phyloP scores from a whole-genome alignment of 345 rosid species.

The Cardamine resedifolia region DNA sequence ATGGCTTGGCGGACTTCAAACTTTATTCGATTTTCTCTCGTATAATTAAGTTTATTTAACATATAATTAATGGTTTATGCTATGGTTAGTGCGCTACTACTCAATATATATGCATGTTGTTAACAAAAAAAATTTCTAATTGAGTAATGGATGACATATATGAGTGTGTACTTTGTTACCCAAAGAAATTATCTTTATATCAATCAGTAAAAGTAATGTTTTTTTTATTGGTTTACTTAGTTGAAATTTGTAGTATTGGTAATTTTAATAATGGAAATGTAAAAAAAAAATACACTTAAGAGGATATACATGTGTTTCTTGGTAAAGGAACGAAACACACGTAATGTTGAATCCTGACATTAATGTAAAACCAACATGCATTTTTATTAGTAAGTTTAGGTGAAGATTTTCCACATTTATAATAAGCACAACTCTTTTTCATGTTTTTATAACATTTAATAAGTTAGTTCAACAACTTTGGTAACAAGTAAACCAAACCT shows the following conservation, averaged over 20 bases:
- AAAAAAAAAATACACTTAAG: background rate
- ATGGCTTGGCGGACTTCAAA: background rate
- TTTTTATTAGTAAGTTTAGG: conserved; percentile 20
- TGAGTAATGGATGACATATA: too few relatives aligned
- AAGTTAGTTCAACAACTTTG: conserved; percentile 43
- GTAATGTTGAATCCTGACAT: conserved; percentile 23
- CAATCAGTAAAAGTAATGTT: too few relatives aligned
- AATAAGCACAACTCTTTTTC: conserved; percentile 27
- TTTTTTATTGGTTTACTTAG: background rate
- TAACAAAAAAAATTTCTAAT: too few relatives aligned
- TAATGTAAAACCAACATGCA: conserved; percentile 29
- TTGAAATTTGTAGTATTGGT: background rate
- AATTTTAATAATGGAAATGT: background rate
- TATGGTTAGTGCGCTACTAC: too few relatives aligned
- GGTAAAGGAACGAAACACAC: conserved; percentile 30
- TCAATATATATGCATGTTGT: too few relatives aligned
- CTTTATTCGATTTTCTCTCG: background rate
- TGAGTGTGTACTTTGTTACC: too few relatives aligned
- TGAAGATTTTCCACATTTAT: conserved; percentile 23
- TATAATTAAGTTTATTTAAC: background rate
- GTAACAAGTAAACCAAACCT: conserved; percentile 39
- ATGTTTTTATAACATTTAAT: conserved; percentile 34
- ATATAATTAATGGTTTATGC: background rate
- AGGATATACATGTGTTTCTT: background rate
- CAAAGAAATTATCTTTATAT: too few relatives aligned